Evolutionary conservation across 768 basidiomycete genomes (phyloP).

Genomic region (Boletus bicolor): DNA sequence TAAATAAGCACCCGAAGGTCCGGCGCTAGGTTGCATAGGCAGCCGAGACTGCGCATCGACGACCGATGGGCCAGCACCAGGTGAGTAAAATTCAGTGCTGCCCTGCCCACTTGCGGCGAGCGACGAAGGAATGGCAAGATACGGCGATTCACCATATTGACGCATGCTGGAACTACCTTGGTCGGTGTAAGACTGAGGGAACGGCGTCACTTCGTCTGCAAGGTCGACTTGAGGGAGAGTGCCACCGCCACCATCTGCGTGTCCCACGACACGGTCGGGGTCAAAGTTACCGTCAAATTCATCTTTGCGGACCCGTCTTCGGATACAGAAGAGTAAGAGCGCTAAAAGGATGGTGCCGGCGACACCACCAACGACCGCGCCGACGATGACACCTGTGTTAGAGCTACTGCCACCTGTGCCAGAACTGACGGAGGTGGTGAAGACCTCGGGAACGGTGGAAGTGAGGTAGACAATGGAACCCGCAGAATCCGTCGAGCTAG

Average conservation of each 20-base stretch:
- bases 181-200: constrained; percentile 6
- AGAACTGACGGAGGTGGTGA: constrained; percentile 13
- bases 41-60: constrained; percentile 9
- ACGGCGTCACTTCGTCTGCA: constrained; percentile 30
- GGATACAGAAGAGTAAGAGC: constrained; percentile 31
- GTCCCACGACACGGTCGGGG: constrained; percentile 40
- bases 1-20: background rate
- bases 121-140: constrained; percentile 2
- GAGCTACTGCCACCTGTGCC: background rate
- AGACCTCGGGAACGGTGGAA: constrained; percentile 9
- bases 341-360: constrained; percentile 27
- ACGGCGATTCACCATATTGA: constrained; percentile 18
- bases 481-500: constrained; percentile 22
- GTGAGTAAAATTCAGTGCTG: constrained; percentile 11
- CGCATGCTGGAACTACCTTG: constrained; percentile 21
- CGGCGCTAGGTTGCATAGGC: constrained; percentile 1
- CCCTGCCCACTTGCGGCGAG: background rate
- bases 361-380: constrained; percentile 51
- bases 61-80: background rate
- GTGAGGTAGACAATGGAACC: constrained; percentile 25
- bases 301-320: constrained; percentile 25
- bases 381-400: constrained; percentile 44
- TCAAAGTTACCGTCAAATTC: constrained; percentile 53
- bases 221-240: constrained; percentile 29
- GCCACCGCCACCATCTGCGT: constrained; percentile 19